Evolutionary conservation across 2,329 filamentous ascomycete genomes (phyloP), one percentile per base, ranked within the genome.

Genomic region (Aspergillus jensenii): DNA sequence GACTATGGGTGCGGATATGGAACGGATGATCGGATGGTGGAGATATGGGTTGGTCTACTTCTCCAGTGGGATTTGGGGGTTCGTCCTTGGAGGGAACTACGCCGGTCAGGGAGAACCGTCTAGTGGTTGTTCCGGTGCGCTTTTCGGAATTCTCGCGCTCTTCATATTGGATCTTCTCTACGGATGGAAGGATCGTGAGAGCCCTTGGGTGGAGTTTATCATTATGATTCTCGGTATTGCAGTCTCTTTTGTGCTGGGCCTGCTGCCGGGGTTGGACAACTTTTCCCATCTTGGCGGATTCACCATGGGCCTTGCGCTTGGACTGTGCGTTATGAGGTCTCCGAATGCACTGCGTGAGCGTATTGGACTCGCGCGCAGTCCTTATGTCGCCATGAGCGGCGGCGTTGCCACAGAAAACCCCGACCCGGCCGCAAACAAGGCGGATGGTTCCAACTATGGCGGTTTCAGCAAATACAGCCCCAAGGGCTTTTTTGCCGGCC

Each of bases 241-340:
- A 64, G 92, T 99, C 64, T 91, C 92, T 0, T 97, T 99, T 71
- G 91, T 95, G 15, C 84, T 99, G 2, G 95, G 95, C 35, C 83
- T 99, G 4, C 82, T 99, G 1, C 95, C 95, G 0, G 93, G 93
- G 8, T 78, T 99, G 47, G 95, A 99, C 80, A 99, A 99, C 75
- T 99, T 98, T 74, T 90, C 91, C 15, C 95, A 99, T 66, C 97
- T 99, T 61, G 95, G 95, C 55, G 95, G 95, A 2, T 97, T 98
- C 74, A 77, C 96, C 51, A 96, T 96, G 87, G 95, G 95, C 1
- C 78, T 99, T 6, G 89, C 88, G 0, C 84, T 97, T 1, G 95
- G 95, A 12, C 82, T 98, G 52, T 96, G 88, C 61, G 82, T 99
- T 27, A 81, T 99, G 60, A 92, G 93, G 71, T 97, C 93, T 3